Base-by-base conservation (phyloP, 176 grass and related monocot genomes). In the Miscanthus lutarioriparius region DNA sequence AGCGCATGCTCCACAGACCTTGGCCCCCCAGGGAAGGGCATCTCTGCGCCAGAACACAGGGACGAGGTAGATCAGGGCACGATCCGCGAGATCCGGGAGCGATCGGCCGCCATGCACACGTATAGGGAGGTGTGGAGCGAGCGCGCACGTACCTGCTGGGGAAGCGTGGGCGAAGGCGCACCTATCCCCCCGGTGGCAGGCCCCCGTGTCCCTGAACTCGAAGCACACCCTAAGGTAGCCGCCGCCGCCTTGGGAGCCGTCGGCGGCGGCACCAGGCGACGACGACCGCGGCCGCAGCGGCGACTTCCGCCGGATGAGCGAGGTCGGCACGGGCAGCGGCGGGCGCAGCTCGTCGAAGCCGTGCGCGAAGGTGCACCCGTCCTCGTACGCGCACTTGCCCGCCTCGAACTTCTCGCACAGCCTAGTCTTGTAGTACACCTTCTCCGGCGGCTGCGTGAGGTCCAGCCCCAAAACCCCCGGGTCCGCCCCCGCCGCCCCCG, bases 301-400 rank as follows among this genome's bases (percentile, higher is more conserved):
- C 12, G 33, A 8, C 66, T 10, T 35, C 4, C 69, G 70, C 20
- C 67, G 40, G 38, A 65, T 8, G 28, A 3, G 20, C 56, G 2
- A 26, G 14, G 1, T 13, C 19, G 61, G 33, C 4, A 39, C 6
- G 19, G 84, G 45, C 32, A 74, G 22, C 19, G 92, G 78, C 10
- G 61, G 78, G 74, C 84, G 89, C 10, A 94, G 77, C 84, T 94
- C 87, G 26, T 54, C 84, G 51, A 2, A 6, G 36, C 92, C 87
- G 87, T 91, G 92, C 39, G 89, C 89, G 78, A 90, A 94, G 72
- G 62, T 89, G 87, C 89, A 94, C 2, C 30, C 75, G 26, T 59
- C 82, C 17, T 78, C 87, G 87, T 77, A 87, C 16, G 19, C 32
- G 74, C 92, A 90, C 9, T 37, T 33, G 25, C 38, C 38, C 4